Percentiles rank a stretch among this genome's conserved stretches.
Conservation (phyloP, 2,329 filamentous ascomycete species). For the Orbilia quercus region DNA sequence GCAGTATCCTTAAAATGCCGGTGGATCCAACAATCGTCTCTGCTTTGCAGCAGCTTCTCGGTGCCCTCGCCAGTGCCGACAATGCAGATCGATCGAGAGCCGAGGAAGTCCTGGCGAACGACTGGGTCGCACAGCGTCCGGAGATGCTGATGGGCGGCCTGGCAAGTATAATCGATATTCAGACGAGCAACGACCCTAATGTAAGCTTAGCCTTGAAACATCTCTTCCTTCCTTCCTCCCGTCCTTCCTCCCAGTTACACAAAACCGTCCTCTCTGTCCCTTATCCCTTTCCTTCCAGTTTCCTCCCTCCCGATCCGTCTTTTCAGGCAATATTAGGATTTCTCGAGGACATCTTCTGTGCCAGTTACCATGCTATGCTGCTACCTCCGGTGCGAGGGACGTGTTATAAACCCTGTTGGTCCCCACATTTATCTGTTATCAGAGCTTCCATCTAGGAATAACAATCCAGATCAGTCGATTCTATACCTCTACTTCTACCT, state of each 20-base stretch:
- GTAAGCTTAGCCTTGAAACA: constrained; percentile 67
- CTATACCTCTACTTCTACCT: background rate
- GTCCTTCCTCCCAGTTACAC: constrained; percentile 48
- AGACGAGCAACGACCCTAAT: constrained; percentile 76
- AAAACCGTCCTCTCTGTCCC: constrained; percentile 16
- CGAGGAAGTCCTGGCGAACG: constrained; percentile 88
- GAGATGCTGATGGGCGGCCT: constrained; percentile 93
- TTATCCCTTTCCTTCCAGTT: too few species aligned
- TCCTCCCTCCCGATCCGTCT: too few species aligned
- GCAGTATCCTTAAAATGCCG: constrained; percentile 27
- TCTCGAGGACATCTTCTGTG: too few species aligned
- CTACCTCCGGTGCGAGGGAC: too few species aligned
- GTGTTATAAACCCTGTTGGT: too few species aligned
- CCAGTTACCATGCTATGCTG: too few species aligned
- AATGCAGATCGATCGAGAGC: constrained; percentile 85
- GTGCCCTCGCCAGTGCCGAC: constrained; percentile 88
- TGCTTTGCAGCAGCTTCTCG: constrained; percentile 70
- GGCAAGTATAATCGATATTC: constrained; percentile 79
- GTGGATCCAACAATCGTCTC: constrained; percentile 20
- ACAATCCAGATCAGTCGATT: background rate
- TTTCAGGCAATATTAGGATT: too few species aligned
- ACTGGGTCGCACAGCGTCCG: constrained; percentile 84
- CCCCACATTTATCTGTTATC: background rate
- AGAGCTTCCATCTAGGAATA: background rate
- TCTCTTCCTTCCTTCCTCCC: too few species aligned